Percentiles rank a stretch among this genome's conserved stretches.
Evolutionary conservation across 1,139 yeast species (phyloP).

Genomic region (Yamadazyma spencermartinsiae): DNA sequence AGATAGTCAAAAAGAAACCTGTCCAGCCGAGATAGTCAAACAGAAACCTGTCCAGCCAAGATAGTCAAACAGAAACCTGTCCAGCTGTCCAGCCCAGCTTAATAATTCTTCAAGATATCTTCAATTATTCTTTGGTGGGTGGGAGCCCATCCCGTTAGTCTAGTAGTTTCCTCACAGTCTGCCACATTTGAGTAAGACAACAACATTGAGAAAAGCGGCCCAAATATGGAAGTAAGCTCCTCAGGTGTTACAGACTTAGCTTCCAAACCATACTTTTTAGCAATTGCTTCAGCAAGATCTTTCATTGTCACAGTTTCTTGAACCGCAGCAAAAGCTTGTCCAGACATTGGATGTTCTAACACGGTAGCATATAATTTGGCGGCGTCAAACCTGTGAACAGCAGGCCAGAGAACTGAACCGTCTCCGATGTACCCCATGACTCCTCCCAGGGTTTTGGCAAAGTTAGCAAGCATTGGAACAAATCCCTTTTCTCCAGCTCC

Average conservation of each 20-base stretch:
- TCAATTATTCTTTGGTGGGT: neutral
- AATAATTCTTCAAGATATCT: constrained; percentile 1
- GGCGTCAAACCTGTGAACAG: constrained; percentile 27
- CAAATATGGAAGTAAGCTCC: constrained; percentile 8
- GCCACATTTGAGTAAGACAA: constrained; percentile 10
- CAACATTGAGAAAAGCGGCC: constrained; percentile 9
- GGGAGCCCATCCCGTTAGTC: constrained; percentile 6
- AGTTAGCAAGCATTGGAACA: constrained; percentile 13
- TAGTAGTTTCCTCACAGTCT: constrained; percentile 6
- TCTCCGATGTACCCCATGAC: constrained; percentile 19
- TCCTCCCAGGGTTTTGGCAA: constrained; percentile 18
- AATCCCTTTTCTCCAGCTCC: constrained; percentile 23
- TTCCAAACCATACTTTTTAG: constrained; percentile 18
- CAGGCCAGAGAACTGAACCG: constrained; percentile 27
- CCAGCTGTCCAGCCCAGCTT: too few relatives aligned
- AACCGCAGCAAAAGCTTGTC: constrained; percentile 22
- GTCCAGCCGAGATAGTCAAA: too few relatives aligned
- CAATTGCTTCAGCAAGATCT: constrained; percentile 23
- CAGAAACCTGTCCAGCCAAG: too few relatives aligned
- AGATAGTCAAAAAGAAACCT: too few relatives aligned
- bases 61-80: too few relatives aligned
- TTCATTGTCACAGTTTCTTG: constrained; percentile 21
- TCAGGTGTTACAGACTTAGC: constrained; percentile 12
- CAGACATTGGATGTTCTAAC: constrained; percentile 26
- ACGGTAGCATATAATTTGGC: constrained; percentile 23